These are phyloP conservation scores for Dysphania ambrosioides DNA, from an alignment of 148 eudicot genomes.

Conservation along the genomic window DNA sequence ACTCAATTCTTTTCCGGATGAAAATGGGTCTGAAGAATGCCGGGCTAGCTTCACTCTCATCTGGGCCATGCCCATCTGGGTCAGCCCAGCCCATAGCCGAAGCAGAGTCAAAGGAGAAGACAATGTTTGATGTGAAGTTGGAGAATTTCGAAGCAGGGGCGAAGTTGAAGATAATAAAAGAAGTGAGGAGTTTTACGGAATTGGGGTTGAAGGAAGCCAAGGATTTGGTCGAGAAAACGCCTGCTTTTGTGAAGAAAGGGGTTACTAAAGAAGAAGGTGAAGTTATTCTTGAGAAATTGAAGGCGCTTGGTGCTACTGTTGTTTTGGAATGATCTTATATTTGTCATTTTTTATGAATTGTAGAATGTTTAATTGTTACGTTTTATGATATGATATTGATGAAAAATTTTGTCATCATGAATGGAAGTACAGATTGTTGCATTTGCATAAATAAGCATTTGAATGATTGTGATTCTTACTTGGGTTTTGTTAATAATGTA, in stretches of 20 bases:
- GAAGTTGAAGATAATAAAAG: slow-evolving; percentile 78
- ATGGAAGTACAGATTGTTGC: background rate
- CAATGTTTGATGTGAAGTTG: slow-evolving; percentile 65
- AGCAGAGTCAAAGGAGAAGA: slow-evolving; percentile 51
- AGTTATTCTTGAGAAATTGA: slow-evolving; percentile 58
- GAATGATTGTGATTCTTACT: background rate
- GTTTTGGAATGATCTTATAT: slow-evolving; percentile 55
- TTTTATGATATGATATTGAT: slow-evolving; percentile 6
- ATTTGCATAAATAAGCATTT: slow-evolving; percentile 5
- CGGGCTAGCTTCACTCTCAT: slow-evolving; percentile 28
- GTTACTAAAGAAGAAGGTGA: slow-evolving; percentile 69
- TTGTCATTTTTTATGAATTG: background rate
- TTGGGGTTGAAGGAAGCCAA: slow-evolving; percentile 81
- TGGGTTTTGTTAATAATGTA: background rate
- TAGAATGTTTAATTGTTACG: background rate
- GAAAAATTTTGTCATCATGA: background rate
- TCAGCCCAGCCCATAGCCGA: slow-evolving; percentile 28
- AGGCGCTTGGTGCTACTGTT: slow-evolving; percentile 75
- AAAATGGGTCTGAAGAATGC: slow-evolving; percentile 57
- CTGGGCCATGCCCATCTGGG: slow-evolving; percentile 29
- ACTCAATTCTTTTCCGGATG: slow-evolving; percentile 49
- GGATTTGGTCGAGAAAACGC: slow-evolving; percentile 77
- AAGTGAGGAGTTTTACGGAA: slow-evolving; percentile 59
- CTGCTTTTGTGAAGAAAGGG: slow-evolving; percentile 64
- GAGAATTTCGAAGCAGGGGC: slow-evolving; percentile 70